Evolutionary conservation across 495 filamentous ascomycete species (phyloP).

Genomic region (Podospora fimiseda): DNA sequence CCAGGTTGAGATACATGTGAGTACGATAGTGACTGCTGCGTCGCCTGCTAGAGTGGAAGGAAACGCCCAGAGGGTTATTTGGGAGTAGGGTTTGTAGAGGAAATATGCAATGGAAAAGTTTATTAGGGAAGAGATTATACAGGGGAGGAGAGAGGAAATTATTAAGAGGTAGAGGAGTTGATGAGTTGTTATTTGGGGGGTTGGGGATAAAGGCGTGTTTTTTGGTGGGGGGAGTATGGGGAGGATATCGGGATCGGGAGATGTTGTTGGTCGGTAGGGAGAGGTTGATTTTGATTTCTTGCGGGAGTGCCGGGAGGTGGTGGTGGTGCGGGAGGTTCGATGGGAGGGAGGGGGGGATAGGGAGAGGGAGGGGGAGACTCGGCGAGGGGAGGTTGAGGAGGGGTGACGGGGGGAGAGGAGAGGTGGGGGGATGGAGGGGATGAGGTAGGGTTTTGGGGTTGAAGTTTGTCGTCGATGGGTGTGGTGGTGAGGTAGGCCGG

Average conservation of each 20-base stretch:
- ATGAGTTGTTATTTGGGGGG: too few relatives aligned
- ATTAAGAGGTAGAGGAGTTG: neutral
- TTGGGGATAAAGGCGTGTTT: too few relatives aligned
- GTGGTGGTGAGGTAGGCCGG: too few relatives aligned
- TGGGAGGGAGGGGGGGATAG: too few relatives aligned
- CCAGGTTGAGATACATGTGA: conserved; percentile 33
- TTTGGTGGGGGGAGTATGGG: too few relatives aligned
- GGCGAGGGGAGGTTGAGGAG: too few relatives aligned
- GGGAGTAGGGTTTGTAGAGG: conserved; percentile 13
- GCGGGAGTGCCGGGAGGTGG: neutral
- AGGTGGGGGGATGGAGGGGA: too few relatives aligned
- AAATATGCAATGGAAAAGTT: conserved; percentile 14
- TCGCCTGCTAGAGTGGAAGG: conserved; percentile 41
- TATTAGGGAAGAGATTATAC: neutral
- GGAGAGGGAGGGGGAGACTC: too few relatives aligned
- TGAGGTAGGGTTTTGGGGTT: too few relatives aligned
- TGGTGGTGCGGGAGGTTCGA: too few relatives aligned
- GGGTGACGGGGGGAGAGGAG: too few relatives aligned
- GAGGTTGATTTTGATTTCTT: neutral
- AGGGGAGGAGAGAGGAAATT: neutral
- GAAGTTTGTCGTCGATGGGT: too few relatives aligned
- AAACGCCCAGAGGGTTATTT: conserved; percentile 35
- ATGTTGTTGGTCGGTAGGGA: neutral
- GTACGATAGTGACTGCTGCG: conserved; percentile 29
- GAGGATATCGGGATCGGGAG: neutral